Base-by-base conservation (phyloP, 139 green algal species). In the Chlorella sp. region DNA sequence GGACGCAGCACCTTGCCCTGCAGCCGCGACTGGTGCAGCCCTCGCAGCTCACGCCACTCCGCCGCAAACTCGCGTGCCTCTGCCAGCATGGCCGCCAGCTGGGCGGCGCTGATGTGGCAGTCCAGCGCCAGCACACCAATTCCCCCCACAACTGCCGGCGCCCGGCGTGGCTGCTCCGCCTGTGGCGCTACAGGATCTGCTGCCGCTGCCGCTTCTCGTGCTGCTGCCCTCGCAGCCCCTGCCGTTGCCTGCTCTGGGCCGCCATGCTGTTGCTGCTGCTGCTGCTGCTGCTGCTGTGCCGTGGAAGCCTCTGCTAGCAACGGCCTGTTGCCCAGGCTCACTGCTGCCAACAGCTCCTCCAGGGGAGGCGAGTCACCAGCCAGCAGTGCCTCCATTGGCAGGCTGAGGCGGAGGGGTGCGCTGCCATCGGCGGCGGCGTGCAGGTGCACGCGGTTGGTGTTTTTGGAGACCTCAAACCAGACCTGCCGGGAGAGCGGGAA, bases 391-490 rank as follows among this genome's bases (percentile, higher is more conserved):
- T 98, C 96, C 78, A 97, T 68, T 0, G 96, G 96, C 79, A 98
- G 57, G 26, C 88, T 96, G 37, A 98, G 90, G 15, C 94, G 95
- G 83, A 97, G 87, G 2, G 93, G 95, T 14, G n/a, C 61, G 39
- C 32, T 88, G 66, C 96, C 96, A 83, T 98, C 95, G 19, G 80
- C 39, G 0, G 89, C 86, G 11, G 91, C 75, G 89, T 99, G 96
- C 40, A 97, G 94, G 92, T 99, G 97, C 69, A 98, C 69, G 1
- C 97, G 91, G 19, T 89, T 85, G 1, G 95, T 98, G 96, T 97
- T 93, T 4, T 32, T 30, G 60, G 90, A 95, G 18, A 98, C 95
- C 91, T 98, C 93, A 90, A 94, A 96, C 84, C 84, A 88, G 28
- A 79, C 83, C 83, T 79, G 83, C 83, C 1, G 9, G 81, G 4